A percentile compares a stretch with the other conserved stretches of the same genome.
Evolutionary conservation across 2,329 filamentous ascomycete species (phyloP).

Genomic region (Aspergillus nomiae): DNA sequence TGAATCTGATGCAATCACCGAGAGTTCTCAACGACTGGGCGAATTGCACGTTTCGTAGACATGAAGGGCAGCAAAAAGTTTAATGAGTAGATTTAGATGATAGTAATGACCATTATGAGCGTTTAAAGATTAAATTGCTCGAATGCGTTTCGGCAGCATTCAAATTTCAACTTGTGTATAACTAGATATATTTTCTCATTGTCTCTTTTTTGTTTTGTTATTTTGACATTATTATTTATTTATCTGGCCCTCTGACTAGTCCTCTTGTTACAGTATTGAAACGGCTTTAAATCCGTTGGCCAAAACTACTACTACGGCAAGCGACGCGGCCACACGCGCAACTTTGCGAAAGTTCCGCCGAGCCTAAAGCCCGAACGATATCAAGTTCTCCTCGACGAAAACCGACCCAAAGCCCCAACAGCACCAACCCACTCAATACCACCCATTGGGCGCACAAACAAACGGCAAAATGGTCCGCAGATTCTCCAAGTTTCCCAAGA

Average conservation of each 20-base stretch:
- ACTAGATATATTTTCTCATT: not conserved
- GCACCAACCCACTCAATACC: not conserved
- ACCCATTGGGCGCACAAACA: not conserved
- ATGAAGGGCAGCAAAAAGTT: constrained; percentile 15
- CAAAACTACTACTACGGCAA: constrained; percentile 27
- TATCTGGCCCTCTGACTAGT: not conserved
- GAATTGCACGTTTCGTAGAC: constrained; percentile 35
- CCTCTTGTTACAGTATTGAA: not conserved
- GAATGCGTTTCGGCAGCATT: not conserved
- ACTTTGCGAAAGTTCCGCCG: constrained; percentile 34
- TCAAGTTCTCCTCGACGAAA: constrained; percentile 4
- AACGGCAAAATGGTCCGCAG: constrained; percentile 33
- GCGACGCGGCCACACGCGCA: constrained; percentile 40
- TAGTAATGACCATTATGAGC: constrained; percentile 26
- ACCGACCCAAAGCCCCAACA: constrained; percentile 10
- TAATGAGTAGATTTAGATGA: constrained; percentile 24
- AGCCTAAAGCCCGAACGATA: constrained; percentile 10
- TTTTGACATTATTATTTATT: not conserved
- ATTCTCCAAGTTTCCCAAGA: constrained; percentile 30
- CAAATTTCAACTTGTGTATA: not conserved
- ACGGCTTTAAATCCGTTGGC: not conserved
- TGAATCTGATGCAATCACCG: constrained; percentile 20
- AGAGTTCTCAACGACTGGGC: constrained; percentile 33
- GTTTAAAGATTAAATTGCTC: not conserved
- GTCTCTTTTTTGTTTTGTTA: not conserved